These are phyloP conservation scores for Prunella vulgaris DNA, from an alignment of 257 asterid genomes.

Conservation along the genomic window DNA sequence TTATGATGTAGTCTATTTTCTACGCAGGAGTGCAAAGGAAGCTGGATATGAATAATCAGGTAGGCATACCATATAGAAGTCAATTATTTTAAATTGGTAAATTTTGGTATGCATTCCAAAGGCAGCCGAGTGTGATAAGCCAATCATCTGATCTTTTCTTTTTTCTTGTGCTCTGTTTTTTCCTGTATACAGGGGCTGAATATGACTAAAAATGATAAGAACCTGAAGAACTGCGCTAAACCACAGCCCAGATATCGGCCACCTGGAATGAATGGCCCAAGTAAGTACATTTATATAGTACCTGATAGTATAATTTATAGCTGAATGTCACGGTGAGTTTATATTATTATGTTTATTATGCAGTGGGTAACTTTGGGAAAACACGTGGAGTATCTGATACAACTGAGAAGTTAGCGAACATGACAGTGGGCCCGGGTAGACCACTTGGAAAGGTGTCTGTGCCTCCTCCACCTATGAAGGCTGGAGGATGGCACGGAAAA, in stretches of 20 bases:
- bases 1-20: conserved; percentile 17
- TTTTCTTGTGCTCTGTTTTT: not conserved
- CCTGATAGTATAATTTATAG: not conserved
- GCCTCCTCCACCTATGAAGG: conserved; percentile 74
- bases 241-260: conserved; percentile 76
- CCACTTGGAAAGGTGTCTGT: conserved; percentile 39
- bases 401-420: conserved; percentile 50
- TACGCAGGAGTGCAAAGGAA: conserved; percentile 72
- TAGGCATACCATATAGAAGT: not conserved
- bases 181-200: conserved; percentile 30
- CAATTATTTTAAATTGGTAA: not conserved
- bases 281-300: conserved; percentile 32
- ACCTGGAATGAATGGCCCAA: conserved; percentile 50
- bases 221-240: conserved; percentile 36
- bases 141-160: not conserved
- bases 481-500: conserved; percentile 89
- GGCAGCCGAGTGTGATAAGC: not conserved
- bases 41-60: conserved; percentile 75
- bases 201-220: conserved; percentile 39
- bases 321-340: not conserved
- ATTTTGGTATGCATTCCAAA: not conserved
- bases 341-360: conserved; percentile 9
- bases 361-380: conserved; percentile 36
- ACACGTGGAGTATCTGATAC: conserved; percentile 43
- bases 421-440: conserved; percentile 48